A percentile compares a stretch with the other conserved stretches of the same genome.
Evolutionary conservation across 2,329 filamentous ascomycete genomes (phyloP).

Genomic region (Colletotrichum destructivum): DNA sequence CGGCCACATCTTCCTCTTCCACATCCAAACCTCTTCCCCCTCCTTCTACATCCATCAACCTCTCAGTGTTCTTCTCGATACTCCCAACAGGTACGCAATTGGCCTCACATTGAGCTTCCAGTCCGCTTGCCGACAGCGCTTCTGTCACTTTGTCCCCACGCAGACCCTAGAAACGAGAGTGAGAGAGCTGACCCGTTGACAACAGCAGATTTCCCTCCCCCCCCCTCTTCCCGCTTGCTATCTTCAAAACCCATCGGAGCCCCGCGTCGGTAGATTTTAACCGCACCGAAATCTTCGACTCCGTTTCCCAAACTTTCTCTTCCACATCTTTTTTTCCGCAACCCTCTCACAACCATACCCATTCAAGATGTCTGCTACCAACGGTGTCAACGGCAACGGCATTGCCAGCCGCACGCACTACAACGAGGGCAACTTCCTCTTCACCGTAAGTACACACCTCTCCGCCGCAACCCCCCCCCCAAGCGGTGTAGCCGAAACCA

Average conservation of each 20-base stretch:
- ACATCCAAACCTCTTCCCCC: conserved; percentile 34
- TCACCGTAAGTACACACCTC: conserved; percentile 72
- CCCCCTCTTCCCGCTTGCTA: conserved; percentile 31
- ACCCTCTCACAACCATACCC: conserved; percentile 43
- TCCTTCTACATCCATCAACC: conserved; percentile 21
- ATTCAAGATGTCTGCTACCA: conserved; percentile 72
- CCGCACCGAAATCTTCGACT: conserved; percentile 44
- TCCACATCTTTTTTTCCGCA: conserved; percentile 43
- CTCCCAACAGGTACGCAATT: conserved; percentile 23
- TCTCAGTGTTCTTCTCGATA: conserved; percentile 2
- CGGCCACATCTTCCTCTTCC: conserved; percentile 31
- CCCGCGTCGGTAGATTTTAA: conserved; percentile 44
- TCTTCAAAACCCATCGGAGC: conserved; percentile 49
- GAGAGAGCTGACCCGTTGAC: conserved; percentile 24
- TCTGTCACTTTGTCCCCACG: conserved; percentile 9
- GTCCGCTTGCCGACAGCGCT: neutral
- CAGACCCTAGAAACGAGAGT: neutral
- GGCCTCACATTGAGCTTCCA: conserved; percentile 22
- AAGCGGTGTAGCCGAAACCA: conserved; percentile 5
- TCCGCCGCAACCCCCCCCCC: neutral
- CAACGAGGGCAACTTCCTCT: conserved; percentile 83
- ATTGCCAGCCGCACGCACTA: conserved; percentile 61
- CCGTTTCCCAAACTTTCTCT: conserved; percentile 48
- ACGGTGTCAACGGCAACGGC: conserved; percentile 61
- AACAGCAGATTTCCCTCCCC: conserved; percentile 20